Conservation (phyloP, 148 eudicot species). For the Vaccinium corymbosum region DNA sequence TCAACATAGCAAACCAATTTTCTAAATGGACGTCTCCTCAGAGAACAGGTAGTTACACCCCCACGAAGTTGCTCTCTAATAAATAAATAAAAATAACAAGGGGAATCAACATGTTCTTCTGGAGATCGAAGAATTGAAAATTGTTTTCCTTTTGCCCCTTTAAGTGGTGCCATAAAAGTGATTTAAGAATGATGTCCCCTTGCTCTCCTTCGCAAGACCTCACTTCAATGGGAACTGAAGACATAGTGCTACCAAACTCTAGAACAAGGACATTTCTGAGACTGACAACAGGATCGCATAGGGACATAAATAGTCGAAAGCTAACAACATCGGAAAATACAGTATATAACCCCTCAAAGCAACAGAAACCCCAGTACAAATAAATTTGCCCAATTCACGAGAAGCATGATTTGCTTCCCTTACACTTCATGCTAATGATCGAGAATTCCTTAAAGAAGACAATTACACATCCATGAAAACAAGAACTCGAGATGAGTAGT, state of each 20-base stretch:
- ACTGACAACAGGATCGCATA: not conserved
- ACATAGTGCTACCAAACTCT: not conserved
- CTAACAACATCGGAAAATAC: not conserved
- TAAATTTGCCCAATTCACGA: constrained; percentile 2
- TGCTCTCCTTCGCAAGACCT: not conserved
- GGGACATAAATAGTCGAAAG: not conserved
- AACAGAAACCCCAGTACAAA: not conserved
- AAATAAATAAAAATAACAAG: not conserved
- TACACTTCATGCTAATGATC: not conserved
- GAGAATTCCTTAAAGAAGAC: not conserved
- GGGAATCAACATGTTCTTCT: not conserved
- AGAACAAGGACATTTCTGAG: not conserved
- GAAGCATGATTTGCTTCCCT: constrained; percentile 1
- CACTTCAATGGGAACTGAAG: not conserved
- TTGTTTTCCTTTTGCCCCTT: not conserved
- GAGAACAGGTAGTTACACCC: not conserved
- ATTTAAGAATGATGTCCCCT: not conserved
- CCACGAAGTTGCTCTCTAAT: not conserved
- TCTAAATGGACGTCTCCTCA: not conserved
- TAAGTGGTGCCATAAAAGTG: not conserved
- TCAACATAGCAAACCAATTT: not conserved
- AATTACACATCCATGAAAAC: not conserved
- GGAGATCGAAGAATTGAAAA: not conserved
- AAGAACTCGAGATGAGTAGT: not conserved
- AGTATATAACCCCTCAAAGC: not conserved